Percentiles rank a stretch among this genome's conserved stretches.
Conservation (phyloP, 257 asterid genomes). For the Knoxia roxburghii region DNA sequence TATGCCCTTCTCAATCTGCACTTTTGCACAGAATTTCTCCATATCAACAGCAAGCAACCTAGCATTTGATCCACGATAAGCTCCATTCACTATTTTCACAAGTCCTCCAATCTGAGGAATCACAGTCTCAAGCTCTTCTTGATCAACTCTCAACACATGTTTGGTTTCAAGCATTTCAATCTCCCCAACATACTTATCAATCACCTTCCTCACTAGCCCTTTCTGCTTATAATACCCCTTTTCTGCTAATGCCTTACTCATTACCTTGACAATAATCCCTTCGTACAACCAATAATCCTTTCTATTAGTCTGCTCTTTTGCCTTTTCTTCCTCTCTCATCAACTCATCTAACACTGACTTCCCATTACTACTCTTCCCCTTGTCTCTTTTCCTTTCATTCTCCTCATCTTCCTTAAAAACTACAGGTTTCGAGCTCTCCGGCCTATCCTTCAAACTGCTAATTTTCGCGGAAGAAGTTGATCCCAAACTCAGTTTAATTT, state of each 20-base stretch:
- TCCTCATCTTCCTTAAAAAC: slow-evolving; percentile 47
- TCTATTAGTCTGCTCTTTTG: slow-evolving; percentile 71
- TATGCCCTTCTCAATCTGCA: slow-evolving; percentile 85
- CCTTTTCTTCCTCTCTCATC: slow-evolving; percentile 83
- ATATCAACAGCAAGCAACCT: slow-evolving; percentile 60
- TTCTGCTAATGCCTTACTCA: slow-evolving; percentile 78
- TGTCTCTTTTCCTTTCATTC: slow-evolving; percentile 35
- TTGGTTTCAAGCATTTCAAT: slow-evolving; percentile 89
- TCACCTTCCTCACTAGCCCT: slow-evolving; percentile 66
- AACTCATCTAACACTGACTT: slow-evolving; percentile 61
- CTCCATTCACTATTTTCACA: slow-evolving; percentile 86
- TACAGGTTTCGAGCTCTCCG: slow-evolving; percentile 40
- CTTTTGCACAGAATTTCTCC: slow-evolving; percentile 62
- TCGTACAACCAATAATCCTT: slow-evolving; percentile 91
- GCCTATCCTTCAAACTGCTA: slow-evolving; percentile 31
- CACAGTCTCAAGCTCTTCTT: slow-evolving; percentile 92
- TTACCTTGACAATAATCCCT: slow-evolving; percentile 82
- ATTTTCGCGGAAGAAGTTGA: slow-evolving; percentile 23
- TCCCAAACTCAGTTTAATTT: slow-evolving; percentile 55
- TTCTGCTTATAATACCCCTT: slow-evolving; percentile 90
- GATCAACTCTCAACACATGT: slow-evolving; percentile 86
- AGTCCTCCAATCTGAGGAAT: slow-evolving; percentile 92
- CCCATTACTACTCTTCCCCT: slow-evolving; percentile 26
- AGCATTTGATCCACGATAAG: slow-evolving; percentile 73
- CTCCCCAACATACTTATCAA: slow-evolving; percentile 82